phyloP scores from a whole-genome alignment of 148 eudicot genomes.

The Silene conica region DNA sequence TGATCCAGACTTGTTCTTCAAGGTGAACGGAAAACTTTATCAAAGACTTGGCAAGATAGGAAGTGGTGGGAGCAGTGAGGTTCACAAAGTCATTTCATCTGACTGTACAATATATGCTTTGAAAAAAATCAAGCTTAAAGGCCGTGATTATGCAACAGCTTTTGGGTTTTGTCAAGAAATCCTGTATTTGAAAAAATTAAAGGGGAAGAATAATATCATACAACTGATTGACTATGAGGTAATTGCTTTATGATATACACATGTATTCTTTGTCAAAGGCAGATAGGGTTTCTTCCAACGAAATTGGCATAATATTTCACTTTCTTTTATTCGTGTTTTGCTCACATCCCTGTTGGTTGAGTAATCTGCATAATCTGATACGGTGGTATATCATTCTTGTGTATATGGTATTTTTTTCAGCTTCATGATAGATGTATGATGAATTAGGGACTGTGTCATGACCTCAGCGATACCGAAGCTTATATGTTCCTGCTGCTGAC shows the following conservation, averaged over 20 bases:
- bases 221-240: conserved; percentile 98
- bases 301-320: not conserved
- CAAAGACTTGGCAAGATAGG: conserved; percentile 99
- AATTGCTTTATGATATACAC: conserved; percentile 13
- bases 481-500: not conserved
- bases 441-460: no score
- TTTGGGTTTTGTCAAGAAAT: conserved; percentile 98
- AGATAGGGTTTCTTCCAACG: not conserved
- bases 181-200: conserved; percentile 68
- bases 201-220: conserved; percentile 84
- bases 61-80: conserved; percentile 99
- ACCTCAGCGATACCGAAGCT: not conserved
- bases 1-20: conserved; percentile 88
- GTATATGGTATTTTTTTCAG: no score
- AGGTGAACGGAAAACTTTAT: conserved; percentile 91
- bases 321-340: not conserved
- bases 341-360: not conserved
- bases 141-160: conserved; percentile 93
- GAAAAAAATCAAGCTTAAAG: conserved; percentile 94
- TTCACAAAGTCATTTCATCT: conserved; percentile 92
- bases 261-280: not conserved
- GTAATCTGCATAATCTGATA: not conserved
- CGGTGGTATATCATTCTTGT: not conserved
- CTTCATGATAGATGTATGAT: no score
- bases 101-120: conserved; percentile 89